Evolutionary conservation across 768 basidiomycete genomes (phyloP).

Genomic region (Hydnomerulius pinastri): DNA sequence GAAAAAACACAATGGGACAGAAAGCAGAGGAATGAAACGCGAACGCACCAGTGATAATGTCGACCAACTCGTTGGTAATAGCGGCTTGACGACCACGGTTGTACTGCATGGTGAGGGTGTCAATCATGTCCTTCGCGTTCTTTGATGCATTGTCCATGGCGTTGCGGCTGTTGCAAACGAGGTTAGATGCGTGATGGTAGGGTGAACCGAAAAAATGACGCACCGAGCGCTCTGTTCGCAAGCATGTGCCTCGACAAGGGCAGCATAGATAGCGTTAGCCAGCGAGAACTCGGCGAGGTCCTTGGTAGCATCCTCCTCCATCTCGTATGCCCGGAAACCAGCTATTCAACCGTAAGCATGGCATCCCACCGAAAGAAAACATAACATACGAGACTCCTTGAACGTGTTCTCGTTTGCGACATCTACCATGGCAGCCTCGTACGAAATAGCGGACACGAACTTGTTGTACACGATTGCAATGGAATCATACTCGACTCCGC

Average conservation of each 20-base stretch:
- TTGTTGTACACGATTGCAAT: slow-evolving; percentile 81
- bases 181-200: slow-evolving; percentile 1
- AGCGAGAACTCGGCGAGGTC: slow-evolving; percentile 95
- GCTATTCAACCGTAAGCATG: slow-evolving; percentile 41
- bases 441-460: slow-evolving; percentile 88
- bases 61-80: slow-evolving; percentile 94
- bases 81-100: slow-evolving; percentile 98
- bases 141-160: slow-evolving; percentile 99
- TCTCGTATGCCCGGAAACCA: slow-evolving; percentile 94
- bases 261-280: slow-evolving; percentile 94
- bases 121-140: slow-evolving; percentile 96
- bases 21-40: not conserved
- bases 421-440: slow-evolving; percentile 75
- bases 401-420: slow-evolving; percentile 83
- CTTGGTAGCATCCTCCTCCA: slow-evolving; percentile 94
- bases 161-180: slow-evolving; percentile 59
- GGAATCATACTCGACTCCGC: slow-evolving; percentile 84
- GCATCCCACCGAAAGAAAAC: slow-evolving; percentile 1
- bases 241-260: slow-evolving; percentile 93
- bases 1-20: too few relatives aligned
- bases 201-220: too few relatives aligned
- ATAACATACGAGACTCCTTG: slow-evolving; percentile 71
- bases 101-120: slow-evolving; percentile 86
- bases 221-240: slow-evolving; percentile 93
- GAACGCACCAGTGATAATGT: slow-evolving; percentile 82